Base-by-base conservation (phyloP, 2,329 filamentous ascomycete species). In the Sclerotinia glacialis region DNA sequence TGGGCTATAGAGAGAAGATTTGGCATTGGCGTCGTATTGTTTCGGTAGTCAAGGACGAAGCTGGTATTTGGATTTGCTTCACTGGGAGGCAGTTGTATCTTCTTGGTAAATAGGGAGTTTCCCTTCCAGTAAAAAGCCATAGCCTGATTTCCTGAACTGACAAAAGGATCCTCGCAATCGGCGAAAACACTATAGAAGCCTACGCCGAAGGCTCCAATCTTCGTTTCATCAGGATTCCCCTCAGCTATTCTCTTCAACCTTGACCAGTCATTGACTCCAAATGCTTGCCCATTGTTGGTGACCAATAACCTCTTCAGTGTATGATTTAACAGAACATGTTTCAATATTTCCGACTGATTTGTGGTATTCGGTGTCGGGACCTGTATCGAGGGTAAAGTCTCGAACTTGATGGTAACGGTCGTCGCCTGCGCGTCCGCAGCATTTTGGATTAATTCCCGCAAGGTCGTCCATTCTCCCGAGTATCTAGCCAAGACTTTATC, bases 51-150 rank as follows among this genome's bases (percentile, higher is more conserved):
- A 56, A 99, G 83, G 56, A 97, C 88, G 76, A 99, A 99, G n/a
- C 89, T 90, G 2, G 96, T 99, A 73, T 94, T 86, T 42, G 82
- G 81, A 65, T 83, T 89, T 21, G 83, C 79, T 74, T 92, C 84
- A 31, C 86, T 85, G 55, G 86, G 82, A 1, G 90, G 87, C 9
- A 97, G 80, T 71, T 88, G 87, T 28, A 95, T 83, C 72, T 92
- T 91, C 73, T 93, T 90, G 31, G 96, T 99, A 77, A 97, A 98
- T 1, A 99, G 84, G 6, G 92, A 92, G 77, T 98, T 98, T n/a
- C 91, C 93, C 78, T 97, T 98, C 96, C 95, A 99, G 80, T 97
- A 99, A 76, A 99, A 99, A 0, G 94, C 94, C 92, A 99, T 97
- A 47, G 93, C 93, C 78, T 96, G 89, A 69, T 85, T 86, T 0